A percentile compares a stretch with the other conserved stretches of the same genome.
These are phyloP conservation scores for Saccharomyces hybrid DNA, from an alignment of 1,139 yeast species.

Conservation along the genomic window DNA sequence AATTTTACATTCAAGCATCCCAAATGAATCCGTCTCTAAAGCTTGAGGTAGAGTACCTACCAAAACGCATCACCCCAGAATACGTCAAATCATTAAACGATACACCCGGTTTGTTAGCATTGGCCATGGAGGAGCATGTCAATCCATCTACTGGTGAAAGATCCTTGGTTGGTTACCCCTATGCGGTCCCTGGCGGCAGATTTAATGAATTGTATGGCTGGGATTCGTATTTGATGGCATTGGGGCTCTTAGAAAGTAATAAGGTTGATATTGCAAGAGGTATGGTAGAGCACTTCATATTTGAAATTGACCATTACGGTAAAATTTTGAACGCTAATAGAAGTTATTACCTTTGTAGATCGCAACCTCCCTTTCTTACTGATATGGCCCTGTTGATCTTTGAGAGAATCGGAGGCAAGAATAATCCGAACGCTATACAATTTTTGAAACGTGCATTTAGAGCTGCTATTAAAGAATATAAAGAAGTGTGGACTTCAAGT, in stretches of 20 bases:
- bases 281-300: conserved; percentile 88
- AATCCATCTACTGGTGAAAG: conserved; percentile 44
- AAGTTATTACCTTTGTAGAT: conserved; percentile 81
- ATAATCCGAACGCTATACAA: conserved; percentile 44
- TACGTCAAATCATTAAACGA: conserved; percentile 71
- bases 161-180: conserved; percentile 64
- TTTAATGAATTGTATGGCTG: conserved; percentile 96
- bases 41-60: conserved; percentile 70
- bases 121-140: conserved; percentile 51
- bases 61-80: conserved; percentile 51
- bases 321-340: conserved; percentile 92
- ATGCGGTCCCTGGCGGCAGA: conserved; percentile 97
- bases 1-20: conserved; percentile 55
- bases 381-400: conserved; percentile 80
- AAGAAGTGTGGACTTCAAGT: conserved; percentile 64
- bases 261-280: conserved; percentile 69
- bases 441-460: conserved; percentile 56
- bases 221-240: conserved; percentile 92
- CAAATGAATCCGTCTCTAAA: conserved; percentile 47
- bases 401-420: conserved; percentile 44
- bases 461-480: conserved; percentile 85
- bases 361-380: conserved; percentile 97
- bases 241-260: conserved; percentile 66
- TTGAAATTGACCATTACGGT: conserved; percentile 85
- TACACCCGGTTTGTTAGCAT: conserved; percentile 79